A percentile compares a stretch with the other conserved stretches of the same genome.
Conservation (phyloP, 371 early-diverging fungal genomes). For the Parasitella parasitica region DNA sequence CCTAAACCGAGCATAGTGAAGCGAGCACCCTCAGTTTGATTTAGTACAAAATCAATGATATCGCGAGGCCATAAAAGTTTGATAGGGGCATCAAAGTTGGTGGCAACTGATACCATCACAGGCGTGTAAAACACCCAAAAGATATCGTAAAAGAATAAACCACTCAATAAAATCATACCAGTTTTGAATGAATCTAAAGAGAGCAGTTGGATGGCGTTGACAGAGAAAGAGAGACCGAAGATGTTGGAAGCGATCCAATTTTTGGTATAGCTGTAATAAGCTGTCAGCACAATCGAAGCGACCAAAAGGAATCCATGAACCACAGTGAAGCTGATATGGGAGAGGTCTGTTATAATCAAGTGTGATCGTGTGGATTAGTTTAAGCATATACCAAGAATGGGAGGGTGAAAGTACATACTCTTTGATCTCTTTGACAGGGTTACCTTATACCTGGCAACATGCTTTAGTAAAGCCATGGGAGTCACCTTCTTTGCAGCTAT, state of each 20-base stretch:
- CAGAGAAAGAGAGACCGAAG: conserved; percentile 85
- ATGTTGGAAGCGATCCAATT: conserved; percentile 93
- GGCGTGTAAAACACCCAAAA: conserved; percentile 99
- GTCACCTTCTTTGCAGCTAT: conserved; percentile 51
- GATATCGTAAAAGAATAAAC: conserved; percentile 95
- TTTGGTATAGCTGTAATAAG: conserved; percentile 80
- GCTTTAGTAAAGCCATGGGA: conserved; percentile 49
- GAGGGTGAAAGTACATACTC: conserved; percentile 45
- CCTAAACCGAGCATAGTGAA: conserved; percentile 98
- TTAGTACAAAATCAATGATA: conserved; percentile 52
- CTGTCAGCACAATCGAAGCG: conserved; percentile 65
- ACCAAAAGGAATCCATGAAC: conserved; percentile 65
- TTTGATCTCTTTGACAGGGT: conserved; percentile 69
- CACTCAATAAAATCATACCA: conserved; percentile 89
- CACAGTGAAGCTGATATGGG: conserved; percentile 70
- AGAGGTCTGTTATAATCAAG: conserved; percentile 55
- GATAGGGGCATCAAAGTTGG: conserved; percentile 95
- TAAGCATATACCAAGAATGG: not conserved
- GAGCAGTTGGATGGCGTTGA: conserved; percentile 85
- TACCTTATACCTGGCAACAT: conserved; percentile 68
- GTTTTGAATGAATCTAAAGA: conserved; percentile 94
- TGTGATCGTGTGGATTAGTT: not conserved
- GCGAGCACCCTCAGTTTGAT: conserved; percentile 33
- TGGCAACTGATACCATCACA: conserved; percentile 98
- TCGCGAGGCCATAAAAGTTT: conserved; percentile 93